Conservation (phyloP, 331 rosid species). For the Acacia pycnantha region DNA sequence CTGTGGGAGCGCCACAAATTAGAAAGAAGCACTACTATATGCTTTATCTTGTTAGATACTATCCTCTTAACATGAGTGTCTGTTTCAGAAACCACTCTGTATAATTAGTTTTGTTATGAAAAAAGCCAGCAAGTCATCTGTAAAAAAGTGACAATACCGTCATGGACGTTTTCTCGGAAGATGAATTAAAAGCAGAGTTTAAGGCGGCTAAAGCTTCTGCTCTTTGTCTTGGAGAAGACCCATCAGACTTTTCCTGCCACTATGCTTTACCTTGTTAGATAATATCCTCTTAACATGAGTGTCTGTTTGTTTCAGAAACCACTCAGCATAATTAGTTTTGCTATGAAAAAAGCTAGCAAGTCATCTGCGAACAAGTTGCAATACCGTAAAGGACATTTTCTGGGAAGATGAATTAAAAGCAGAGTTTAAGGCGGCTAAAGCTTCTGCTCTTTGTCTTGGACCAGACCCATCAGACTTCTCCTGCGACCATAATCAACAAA, state of each 20-base stretch:
- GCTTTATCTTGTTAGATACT: not conserved
- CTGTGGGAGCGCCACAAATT: constrained; percentile 25
- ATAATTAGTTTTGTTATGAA: too few species aligned
- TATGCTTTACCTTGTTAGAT: not conserved
- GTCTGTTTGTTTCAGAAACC: not conserved
- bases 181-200: constrained; percentile 72
- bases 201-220: constrained; percentile 91
- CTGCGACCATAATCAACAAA: constrained; percentile 42
- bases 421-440: constrained; percentile 79
- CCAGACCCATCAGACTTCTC: constrained; percentile 72
- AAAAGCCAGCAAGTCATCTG: not conserved
- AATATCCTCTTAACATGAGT: not conserved
- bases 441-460: constrained; percentile 87
- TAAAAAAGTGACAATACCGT: constrained; percentile 49
- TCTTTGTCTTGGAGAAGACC: constrained; percentile 73
- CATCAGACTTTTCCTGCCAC: constrained; percentile 74
- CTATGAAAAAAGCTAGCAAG: not conserved
- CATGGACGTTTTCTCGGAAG: constrained; percentile 54
- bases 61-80: not conserved
- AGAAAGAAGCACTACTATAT: not conserved
- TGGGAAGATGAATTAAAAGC: constrained; percentile 79
- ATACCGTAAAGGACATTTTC: constrained; percentile 58
- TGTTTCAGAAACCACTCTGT: not conserved
- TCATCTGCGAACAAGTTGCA: constrained; percentile 24
- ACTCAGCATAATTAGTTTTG: not conserved